Evolutionary conservation across 2,329 filamentous ascomycete genomes (phyloP), one percentile per base, ranked within the genome.

Genomic region (Fusarium hostae): DNA sequence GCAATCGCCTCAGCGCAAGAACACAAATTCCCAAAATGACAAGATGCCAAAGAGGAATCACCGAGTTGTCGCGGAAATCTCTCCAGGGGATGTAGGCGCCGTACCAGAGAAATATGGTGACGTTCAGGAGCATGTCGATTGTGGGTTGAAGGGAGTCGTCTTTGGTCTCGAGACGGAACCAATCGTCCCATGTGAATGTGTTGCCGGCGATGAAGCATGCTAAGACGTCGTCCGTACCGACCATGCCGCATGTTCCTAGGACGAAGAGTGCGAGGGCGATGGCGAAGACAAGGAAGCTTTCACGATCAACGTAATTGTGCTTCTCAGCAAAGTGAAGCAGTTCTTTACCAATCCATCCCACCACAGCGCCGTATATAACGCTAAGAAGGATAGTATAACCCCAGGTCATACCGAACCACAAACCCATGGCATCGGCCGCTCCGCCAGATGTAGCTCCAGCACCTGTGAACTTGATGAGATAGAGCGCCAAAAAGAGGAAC

Each of bases 121-220:
- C 89, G 78, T 98, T 98, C 63, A 98, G 90, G 4, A 98, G 86
- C 94, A 97, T 97, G 79, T 98, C 94, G 48, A 98, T 92, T 0
- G 94, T 97, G 0, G 94, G 94, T 78, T 98, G 94, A n/a, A 98
- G 87, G 4, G 93, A 95, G 77, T 98, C 95, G 74, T 97, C 95
- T 75, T 92, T 84, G 0, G 95, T 98, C 80, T 97, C 93, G 2
- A 95, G 84, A 1, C 95, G 91, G 81, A 97, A 98, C 94, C 94
- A 97, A 81, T 97, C 94, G 78, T 97, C 94, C 90, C 94, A 95
- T 0, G 94, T 97, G 74, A 98, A 97, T 2, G 89, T 89, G 77
- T 97, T 97, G 3, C 95, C 95, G 4, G 95, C 95, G 74, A 97
- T 91, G 78, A 98, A 98, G 82, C 94, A 97, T 3, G 95, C 94